Evolutionary conservation across 2,329 filamentous ascomycete species (phyloP), one percentile per base, ranked within the genome.

Genomic region (Emmonsia crescens): DNA sequence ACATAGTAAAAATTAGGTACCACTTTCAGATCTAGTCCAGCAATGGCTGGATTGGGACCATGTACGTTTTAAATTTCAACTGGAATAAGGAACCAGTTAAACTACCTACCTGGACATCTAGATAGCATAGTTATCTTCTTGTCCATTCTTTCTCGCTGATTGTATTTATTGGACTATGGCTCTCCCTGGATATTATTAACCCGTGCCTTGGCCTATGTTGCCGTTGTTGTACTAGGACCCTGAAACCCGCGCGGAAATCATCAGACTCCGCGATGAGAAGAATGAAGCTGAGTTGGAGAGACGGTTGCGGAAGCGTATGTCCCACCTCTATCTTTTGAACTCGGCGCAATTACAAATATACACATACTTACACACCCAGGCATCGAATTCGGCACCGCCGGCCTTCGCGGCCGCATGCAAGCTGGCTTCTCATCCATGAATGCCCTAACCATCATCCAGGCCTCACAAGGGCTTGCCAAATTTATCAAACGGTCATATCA

Each of bases 351-450:
- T 29, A 27, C 44, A 24, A 14, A 38, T 40, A 16, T 27, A 62
- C 27, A 59, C 19, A 29, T 31, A 49, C 9, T 33, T 38, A 59
- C 60, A 51, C 16, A 19, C 16, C 4, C 27, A 77, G 75, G 76
- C 31, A 85, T 86, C 63, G 78, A 83, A 52, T 86, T 86, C 66
- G 84, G 84, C 29, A 86, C 83, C 5, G 82, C 83, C 46, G 85
- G 85, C 49, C 76, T 87, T 9, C 78, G 85, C 54, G 83, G 83
- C n/a, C 78, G 79, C 44, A 87, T 87, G 85, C 80, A 84, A 66
- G 84, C 84, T 52, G 85, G 85, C 5, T 87, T 86, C 70, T 79
- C 84, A 2, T 81, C 79, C 66, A 82, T 85, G 77, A 85, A 85
- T 70, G 78, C 76, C 19, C 71, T 85, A 60, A 85, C 82, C 0